Evolutionary conservation across 1,284 basidiomycete species (phyloP), one percentile per base, ranked within the genome.

Genomic region (Moesziomyces sp.): DNA sequence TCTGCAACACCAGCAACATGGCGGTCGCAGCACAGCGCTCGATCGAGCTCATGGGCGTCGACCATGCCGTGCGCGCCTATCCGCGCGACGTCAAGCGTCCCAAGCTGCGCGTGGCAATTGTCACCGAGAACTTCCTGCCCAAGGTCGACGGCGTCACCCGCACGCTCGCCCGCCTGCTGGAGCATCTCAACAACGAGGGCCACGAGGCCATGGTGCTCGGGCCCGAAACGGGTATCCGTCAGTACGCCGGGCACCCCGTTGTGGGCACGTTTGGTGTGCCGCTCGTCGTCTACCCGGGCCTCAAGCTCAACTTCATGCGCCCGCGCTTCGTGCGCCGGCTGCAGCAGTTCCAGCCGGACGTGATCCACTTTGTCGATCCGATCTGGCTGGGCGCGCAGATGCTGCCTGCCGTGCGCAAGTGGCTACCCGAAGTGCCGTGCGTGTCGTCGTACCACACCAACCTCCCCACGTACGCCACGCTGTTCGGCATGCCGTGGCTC

Each of bases 291-390:
- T 88, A 88, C 66, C 87, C 87, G 0, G 87, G 87, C 0, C 84
- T 89, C 48, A 88, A 87, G 81, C 85, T 89, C 74, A 89, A 89
- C 81, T 89, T 89, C 70, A 84, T 88, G 49, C 86, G 88, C 1
- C 88, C 87, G 1, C 85, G 86, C 45, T 88, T 89, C 76, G 78
- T 88, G 54, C 80, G 85, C n/a, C 83, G 86, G 18, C 59, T 86
- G 24, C 77, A 81, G 43, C 84, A 85, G 42, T 85, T 86, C 77
- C 78, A 87, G 65, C 88, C 88, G 1, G 88, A 89, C 68, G 87
- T 89, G 9, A 86, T 83, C 46, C 82, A 84, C 66, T 84, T 83
- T 60, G 79, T 84, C 50, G 87, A 88, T 72, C 87, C 88, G 0
- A 88, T 89, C 59, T 89, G 88, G 88, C 85, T 88, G 13, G 88